Evolutionary conservation across 2,329 filamentous ascomycete species (phyloP).

Genomic region (Orbilia javanica): DNA sequence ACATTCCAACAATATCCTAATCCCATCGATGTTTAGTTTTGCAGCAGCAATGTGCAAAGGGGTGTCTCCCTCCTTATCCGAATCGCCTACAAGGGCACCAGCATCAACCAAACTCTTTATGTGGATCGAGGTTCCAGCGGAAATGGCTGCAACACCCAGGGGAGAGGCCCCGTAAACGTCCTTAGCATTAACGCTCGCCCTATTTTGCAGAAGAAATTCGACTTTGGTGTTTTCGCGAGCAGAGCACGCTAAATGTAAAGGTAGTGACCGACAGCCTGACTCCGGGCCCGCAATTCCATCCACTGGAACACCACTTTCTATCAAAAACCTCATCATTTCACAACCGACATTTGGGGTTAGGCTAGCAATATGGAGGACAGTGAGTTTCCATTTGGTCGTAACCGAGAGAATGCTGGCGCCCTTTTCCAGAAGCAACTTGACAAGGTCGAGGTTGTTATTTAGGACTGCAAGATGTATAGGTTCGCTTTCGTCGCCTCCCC

Average conservation of each 20-base stretch:
- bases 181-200: background rate
- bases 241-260: constrained; percentile 5
- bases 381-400: background rate
- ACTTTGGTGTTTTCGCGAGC: background rate
- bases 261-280: background rate
- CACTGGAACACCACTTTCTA: background rate
- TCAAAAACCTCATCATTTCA: constrained; percentile 2
- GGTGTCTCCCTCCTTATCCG: background rate
- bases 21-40: background rate
- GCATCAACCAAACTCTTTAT: background rate
- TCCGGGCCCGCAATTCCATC: background rate
- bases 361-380: background rate
- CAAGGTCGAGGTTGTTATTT: background rate
- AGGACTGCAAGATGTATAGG: constrained; percentile 2
- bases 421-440: constrained; percentile 10
- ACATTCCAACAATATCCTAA: constrained; percentile 5
- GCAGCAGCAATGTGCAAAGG: constrained; percentile 8
- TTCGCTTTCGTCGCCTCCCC: background rate
- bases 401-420: background rate
- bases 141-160: background rate
- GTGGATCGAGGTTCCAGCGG: background rate
- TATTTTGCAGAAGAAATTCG: constrained; percentile 5
- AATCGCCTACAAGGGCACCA: background rate
- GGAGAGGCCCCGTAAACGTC: background rate
- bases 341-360: background rate